Percentiles rank a stretch among this genome's conserved stretches.
phyloP scores from a whole-genome alignment of 2,329 filamentous ascomycete genomes.

The Lecanicillium sp. region DNA sequence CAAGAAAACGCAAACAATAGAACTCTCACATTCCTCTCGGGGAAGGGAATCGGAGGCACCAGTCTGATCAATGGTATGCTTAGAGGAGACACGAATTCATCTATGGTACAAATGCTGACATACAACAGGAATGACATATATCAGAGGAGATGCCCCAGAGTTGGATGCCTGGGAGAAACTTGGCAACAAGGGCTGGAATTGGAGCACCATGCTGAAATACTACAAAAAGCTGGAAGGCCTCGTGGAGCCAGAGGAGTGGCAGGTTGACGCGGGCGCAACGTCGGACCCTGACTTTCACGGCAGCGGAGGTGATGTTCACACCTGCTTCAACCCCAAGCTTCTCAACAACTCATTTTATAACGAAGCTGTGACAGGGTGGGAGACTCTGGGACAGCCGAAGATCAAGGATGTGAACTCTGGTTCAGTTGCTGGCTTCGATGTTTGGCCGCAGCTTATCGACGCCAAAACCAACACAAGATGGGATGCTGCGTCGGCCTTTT shows the following conservation, averaged over 20 bases:
- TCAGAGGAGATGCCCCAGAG: constrained; percentile 36
- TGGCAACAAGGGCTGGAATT: constrained; percentile 40
- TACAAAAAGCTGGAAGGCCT: constrained; percentile 38
- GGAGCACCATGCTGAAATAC: constrained; percentile 39
- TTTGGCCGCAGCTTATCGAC: constrained; percentile 36
- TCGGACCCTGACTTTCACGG: constrained; percentile 32
- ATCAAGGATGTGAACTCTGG: constrained; percentile 36
- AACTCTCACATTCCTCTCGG: constrained; percentile 28
- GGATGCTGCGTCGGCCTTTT: constrained; percentile 38
- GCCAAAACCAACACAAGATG: constrained; percentile 29
- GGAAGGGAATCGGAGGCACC: constrained; percentile 34
- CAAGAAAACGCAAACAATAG: constrained; percentile 28
- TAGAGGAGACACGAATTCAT: background rate
- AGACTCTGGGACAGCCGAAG: constrained; percentile 24
- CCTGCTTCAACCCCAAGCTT: constrained; percentile 31
- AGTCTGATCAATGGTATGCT: constrained; percentile 34
- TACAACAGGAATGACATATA: constrained; percentile 37
- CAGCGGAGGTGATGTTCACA: constrained; percentile 27
- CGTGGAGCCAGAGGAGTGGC: constrained; percentile 26
- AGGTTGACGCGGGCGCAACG: constrained; percentile 29
- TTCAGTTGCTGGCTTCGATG: constrained; percentile 30
- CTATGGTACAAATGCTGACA: background rate
- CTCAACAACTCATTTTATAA: constrained; percentile 27
- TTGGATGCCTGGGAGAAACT: constrained; percentile 38
- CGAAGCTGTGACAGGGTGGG: constrained; percentile 27